Percentiles rank a stretch among this genome's conserved stretches.
Conservation (phyloP, 2,329 filamentous ascomycete genomes). For the Simplicillium aogashimaense region DNA sequence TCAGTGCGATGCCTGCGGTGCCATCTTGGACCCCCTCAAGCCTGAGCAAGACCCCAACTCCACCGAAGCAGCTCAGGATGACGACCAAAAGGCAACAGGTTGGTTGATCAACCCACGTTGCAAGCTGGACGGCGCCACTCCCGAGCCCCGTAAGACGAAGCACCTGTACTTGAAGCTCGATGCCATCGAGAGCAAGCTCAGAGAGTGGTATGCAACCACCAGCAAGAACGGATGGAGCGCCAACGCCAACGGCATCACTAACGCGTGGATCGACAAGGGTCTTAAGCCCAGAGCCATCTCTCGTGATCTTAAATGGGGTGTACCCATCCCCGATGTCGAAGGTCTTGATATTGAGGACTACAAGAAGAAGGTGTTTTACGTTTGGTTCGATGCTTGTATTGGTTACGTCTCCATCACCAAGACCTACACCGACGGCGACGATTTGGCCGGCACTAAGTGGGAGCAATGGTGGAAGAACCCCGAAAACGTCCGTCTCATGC, state of each 20-base stretch:
- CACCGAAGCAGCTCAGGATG: slow-evolving; percentile 18
- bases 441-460: slow-evolving; percentile 55
- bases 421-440: slow-evolving; percentile 59
- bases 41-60: slow-evolving; percentile 27
- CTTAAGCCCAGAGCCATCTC: slow-evolving; percentile 83
- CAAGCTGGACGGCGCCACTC: slow-evolving; percentile 80
- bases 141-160: slow-evolving; percentile 72
- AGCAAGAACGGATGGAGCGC: slow-evolving; percentile 70
- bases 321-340: slow-evolving; percentile 40
- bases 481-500: slow-evolving; percentile 78
- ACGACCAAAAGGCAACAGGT: slow-evolving; percentile 24
- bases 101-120: slow-evolving; percentile 74
- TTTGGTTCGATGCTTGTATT: slow-evolving; percentile 89
- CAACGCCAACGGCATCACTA: slow-evolving; percentile 67
- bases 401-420: slow-evolving; percentile 94
- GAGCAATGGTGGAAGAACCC: slow-evolving; percentile 92
- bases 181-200: slow-evolving; percentile 66
- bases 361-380: slow-evolving; percentile 69
- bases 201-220: slow-evolving; percentile 66
- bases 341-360: slow-evolving; percentile 45
- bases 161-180: slow-evolving; percentile 87
- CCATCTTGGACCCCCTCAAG: slow-evolving; percentile 61
- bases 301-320: slow-evolving; percentile 85
- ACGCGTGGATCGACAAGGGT: slow-evolving; percentile 75
- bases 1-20: slow-evolving; percentile 67